Base-by-base conservation (phyloP, 768 basidiomycete genomes). In the Boletus tomentosulus region DNA sequence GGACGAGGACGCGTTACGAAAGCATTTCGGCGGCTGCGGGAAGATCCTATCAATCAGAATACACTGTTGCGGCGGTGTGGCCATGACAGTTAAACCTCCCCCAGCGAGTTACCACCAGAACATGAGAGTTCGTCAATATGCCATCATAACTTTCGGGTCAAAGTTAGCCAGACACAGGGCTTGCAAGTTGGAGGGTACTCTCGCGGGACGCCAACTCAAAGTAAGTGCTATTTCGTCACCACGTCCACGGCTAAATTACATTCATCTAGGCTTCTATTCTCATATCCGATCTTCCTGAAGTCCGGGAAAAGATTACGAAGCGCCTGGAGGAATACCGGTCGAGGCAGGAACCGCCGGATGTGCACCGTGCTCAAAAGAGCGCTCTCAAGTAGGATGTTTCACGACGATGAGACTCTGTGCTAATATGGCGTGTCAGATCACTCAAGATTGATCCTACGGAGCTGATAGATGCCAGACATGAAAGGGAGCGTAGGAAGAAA, bases 121-220 rank as follows among this genome's bases (percentile, higher is more conserved):
- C 24, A 67, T 72, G 52, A 71, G 60, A 12, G 66, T 76, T 56
- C 71, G 72, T 16, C 76, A 75, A 57, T 86, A 85, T 57, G 85
- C 81, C 22, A 74, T 75, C 6, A 57, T 86, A 6, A 66, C 74
- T 19, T 85, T 84, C 57, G 60, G 46, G 0, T 66, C 73, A 16
- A 57, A 68, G 30, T 44, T 50, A 6, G 74, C 74, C 34, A 76
- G 75, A 3, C 58, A 54, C 24, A 69, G 60, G 43, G 85, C 84
- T 12, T 62, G 83, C 47, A 53, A 57, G 11, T 60, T 78, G 25
- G 69, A 75, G 49, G 76, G 74, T 0, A 62, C 55, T 6, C 62
- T 85, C 30, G 62, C 68, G 8, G 78, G 73, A 10, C 66, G 63
- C 47, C 49, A 65, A 43, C 63, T 83, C 16, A 64, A 75, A 27